Percentiles rank a stretch among this genome's conserved stretches.
These are phyloP conservation scores for Inonotus obliquus DNA, from an alignment of 1,284 basidiomycete species.

Conservation along the genomic window DNA sequence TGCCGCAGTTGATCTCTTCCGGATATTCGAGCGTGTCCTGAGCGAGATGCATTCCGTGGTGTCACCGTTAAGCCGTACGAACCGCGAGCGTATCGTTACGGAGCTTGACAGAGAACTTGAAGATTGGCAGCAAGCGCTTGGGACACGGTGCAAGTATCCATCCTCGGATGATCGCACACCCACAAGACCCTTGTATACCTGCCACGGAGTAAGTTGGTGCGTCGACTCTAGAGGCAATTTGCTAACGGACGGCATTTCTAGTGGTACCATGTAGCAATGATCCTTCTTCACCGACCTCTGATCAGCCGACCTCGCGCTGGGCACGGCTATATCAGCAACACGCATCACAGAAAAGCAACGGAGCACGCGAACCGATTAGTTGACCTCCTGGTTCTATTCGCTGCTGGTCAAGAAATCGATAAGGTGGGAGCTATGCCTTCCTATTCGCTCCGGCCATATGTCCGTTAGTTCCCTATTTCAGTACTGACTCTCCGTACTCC, in stretches of 20 bases:
- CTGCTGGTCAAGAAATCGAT: constrained; percentile 16
- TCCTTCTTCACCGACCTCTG: constrained; percentile 17
- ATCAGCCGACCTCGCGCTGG: constrained; percentile 14
- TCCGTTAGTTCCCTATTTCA: not conserved
- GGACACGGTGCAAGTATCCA: constrained; percentile 14
- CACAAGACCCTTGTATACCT: constrained; percentile 16
- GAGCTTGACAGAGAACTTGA: constrained; percentile 18
- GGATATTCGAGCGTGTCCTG: constrained; percentile 17
- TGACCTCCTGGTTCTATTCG: constrained; percentile 17
- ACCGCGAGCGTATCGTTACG: constrained; percentile 13
- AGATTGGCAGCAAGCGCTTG: constrained; percentile 15
- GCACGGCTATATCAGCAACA: constrained; percentile 13
- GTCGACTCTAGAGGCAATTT: not conserved
- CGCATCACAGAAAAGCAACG: constrained; percentile 18
- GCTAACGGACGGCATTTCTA: not conserved
- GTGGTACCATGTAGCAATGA: constrained; percentile 20
- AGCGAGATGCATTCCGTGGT: constrained; percentile 16
- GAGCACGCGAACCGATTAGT: constrained; percentile 18
- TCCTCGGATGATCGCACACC: constrained; percentile 9
- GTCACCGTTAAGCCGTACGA: constrained; percentile 6
- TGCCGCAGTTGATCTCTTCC: constrained; percentile 18
- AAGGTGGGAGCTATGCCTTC: constrained; percentile 9
- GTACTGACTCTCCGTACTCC: not conserved
- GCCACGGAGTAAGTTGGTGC: constrained; percentile 15
- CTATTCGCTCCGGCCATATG: no score